A percentile compares a stretch with the other conserved stretches of the same genome.
Evolutionary conservation across 1,139 yeast genomes (phyloP).

Genomic region (Taphrina populina): DNA sequence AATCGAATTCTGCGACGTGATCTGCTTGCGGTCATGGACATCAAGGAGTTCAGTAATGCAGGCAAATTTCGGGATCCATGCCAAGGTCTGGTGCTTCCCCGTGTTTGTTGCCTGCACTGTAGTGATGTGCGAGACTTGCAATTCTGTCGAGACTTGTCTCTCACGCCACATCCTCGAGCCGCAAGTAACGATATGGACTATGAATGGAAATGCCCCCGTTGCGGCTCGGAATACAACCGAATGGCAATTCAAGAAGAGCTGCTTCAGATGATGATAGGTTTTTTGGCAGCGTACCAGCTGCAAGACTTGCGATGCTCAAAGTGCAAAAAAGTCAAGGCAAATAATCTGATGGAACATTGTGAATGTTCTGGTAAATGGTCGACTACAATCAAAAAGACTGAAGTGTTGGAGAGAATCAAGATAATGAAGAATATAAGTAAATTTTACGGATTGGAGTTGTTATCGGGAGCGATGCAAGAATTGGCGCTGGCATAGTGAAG

Average conservation of each 20-base stretch:
- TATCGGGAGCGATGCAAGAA: slow-evolving; percentile 42
- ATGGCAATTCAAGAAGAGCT: slow-evolving; percentile 75
- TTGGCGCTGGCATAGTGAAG: slow-evolving; percentile 14
- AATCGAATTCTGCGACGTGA: slow-evolving; percentile 74
- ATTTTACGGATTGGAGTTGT: slow-evolving; percentile 60
- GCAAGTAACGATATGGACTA: slow-evolving; percentile 32
- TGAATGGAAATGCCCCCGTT: slow-evolving; percentile 65
- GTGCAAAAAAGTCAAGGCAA: slow-evolving; percentile 67
- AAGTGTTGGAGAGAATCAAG: slow-evolving; percentile 51
- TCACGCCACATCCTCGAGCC: slow-evolving; percentile 36
- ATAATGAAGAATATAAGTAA: slow-evolving; percentile 62
- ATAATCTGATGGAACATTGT: slow-evolving; percentile 73
- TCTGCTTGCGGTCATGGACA: slow-evolving; percentile 66
- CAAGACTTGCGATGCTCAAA: slow-evolving; percentile 83
- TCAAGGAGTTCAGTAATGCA: slow-evolving; percentile 78
- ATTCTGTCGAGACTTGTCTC: slow-evolving; percentile 65
- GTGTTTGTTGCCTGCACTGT: slow-evolving; percentile 49
- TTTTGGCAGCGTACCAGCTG: slow-evolving; percentile 60
- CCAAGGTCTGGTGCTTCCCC: slow-evolving; percentile 60
- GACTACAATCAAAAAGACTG: slow-evolving; percentile 55
- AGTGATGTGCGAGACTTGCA: slow-evolving; percentile 73
- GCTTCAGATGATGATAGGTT: slow-evolving; percentile 60
- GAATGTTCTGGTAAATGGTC: slow-evolving; percentile 85
- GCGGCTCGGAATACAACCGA: slow-evolving; percentile 64
- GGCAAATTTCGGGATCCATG: slow-evolving; percentile 79